A percentile compares a stretch with the other conserved stretches of the same genome.
phyloP scores from a whole-genome alignment of 2,329 filamentous ascomycete species.

The Fusarium nanum region DNA sequence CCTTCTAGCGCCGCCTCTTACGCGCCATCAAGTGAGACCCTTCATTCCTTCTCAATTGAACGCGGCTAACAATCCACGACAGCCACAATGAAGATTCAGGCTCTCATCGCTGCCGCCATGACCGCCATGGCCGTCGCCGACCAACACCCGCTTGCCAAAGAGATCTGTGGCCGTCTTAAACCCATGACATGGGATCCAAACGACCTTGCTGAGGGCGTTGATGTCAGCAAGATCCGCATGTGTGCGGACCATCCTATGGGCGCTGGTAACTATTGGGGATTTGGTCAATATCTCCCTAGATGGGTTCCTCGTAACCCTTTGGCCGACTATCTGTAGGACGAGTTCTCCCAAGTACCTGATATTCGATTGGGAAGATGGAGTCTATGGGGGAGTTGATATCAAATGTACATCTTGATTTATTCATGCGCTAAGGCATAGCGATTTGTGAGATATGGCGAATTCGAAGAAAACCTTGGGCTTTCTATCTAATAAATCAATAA shows the following conservation, averaged over 20 bases:
- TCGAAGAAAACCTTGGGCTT: too few species aligned
- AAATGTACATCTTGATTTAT: not conserved
- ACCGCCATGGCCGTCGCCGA: constrained; percentile 10
- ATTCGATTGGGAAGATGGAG: too few species aligned
- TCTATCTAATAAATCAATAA: too few species aligned
- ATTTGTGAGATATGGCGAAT: not conserved
- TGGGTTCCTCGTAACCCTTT: constrained; percentile 31
- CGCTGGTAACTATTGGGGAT: constrained; percentile 32
- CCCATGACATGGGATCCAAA: constrained; percentile 32
- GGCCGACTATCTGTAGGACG: not conserved
- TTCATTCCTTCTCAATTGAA: rapidly evolving
- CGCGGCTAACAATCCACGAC: not conserved
- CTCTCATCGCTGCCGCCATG: not conserved
- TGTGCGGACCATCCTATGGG: constrained; percentile 29
- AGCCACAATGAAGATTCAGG: constrained; percentile 15
- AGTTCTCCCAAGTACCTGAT: too few species aligned
- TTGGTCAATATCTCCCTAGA: constrained; percentile 20
- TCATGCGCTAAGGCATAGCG: too few species aligned
- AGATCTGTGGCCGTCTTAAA: constrained; percentile 28
- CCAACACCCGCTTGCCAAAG: constrained; percentile 5
- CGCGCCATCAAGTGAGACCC: not conserved
- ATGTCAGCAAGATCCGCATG: constrained; percentile 9
- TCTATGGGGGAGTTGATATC: not conserved
- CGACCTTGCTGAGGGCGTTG: constrained; percentile 11
- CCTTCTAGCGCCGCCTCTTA: not conserved